phyloP scores from a whole-genome alignment of 768 basidiomycete genomes.

The Suillus lakei region DNA sequence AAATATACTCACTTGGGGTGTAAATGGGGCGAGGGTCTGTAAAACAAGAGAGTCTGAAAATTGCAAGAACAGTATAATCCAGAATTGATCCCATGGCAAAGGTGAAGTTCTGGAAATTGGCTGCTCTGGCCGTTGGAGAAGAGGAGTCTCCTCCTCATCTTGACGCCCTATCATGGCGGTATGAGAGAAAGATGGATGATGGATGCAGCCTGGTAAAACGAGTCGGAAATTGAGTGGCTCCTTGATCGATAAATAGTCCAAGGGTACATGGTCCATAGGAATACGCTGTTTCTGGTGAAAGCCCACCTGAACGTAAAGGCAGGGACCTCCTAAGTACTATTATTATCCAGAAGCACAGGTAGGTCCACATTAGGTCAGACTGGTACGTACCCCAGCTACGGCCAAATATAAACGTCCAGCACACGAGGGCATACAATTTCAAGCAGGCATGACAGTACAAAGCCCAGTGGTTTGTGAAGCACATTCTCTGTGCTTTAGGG shows the following conservation, averaged over 20 bases:
- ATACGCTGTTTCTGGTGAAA: neutral
- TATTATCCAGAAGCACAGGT: neutral
- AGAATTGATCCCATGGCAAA: slow-evolving; percentile 66
- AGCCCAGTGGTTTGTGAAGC: neutral
- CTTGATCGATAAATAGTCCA: neutral
- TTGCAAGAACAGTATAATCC: slow-evolving; percentile 67
- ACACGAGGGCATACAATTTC: neutral
- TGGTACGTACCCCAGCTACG: neutral
- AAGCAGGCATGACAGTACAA: neutral
- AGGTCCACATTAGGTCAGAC: neutral
- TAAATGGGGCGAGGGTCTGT: slow-evolving; percentile 73
- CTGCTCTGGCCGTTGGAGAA: slow-evolving; percentile 40
- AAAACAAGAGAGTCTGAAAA: slow-evolving; percentile 73
- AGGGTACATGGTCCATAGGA: neutral
- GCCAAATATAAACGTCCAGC: neutral
- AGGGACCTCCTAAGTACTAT: neutral
- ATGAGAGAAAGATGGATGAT: slow-evolving; percentile 13
- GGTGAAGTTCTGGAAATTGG: slow-evolving; percentile 41
- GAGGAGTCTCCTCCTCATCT: slow-evolving; percentile 59
- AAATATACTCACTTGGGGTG: slow-evolving; percentile 54
- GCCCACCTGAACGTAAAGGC: neutral
- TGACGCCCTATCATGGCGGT: slow-evolving; percentile 23
- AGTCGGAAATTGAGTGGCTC: neutral
- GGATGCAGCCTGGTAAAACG: neutral
- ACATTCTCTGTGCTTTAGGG: neutral